Evolutionary conservation across 139 green algal species (phyloP).

Genomic region (Trebouxia sp.): DNA sequence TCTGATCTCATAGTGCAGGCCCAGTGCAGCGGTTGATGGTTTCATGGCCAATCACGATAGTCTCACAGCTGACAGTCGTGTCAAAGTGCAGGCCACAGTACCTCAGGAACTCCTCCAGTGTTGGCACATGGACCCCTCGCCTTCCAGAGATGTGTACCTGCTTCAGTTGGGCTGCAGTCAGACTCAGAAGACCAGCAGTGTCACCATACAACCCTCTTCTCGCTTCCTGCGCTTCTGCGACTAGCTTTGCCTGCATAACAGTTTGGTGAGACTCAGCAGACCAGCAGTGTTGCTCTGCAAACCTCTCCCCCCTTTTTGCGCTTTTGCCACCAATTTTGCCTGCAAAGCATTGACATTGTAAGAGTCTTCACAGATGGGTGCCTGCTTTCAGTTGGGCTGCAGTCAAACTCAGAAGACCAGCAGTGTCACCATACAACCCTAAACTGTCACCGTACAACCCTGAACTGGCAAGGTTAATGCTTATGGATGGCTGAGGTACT

Average conservation of each 20-base stretch:
- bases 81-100: background rate
- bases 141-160: constrained; percentile 38
- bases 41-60: no score
- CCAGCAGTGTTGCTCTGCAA: no score
- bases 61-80: no score
- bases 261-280: constrained; percentile 6
- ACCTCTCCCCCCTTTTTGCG: no score
- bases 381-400: constrained; percentile 32
- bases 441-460: no score
- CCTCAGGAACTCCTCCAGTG: constrained; percentile 41
- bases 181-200: constrained; percentile 31
- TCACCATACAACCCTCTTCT: constrained; percentile 14
- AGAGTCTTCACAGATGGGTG: no score
- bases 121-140: constrained; percentile 40
- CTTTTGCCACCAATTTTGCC: no score
- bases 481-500: no score
- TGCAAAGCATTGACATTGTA: no score
- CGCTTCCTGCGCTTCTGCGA: background rate
- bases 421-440: background rate
- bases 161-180: constrained; percentile 40
- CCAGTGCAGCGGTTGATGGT: no score
- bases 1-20: no score
- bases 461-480: no score
- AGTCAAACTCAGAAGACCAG: constrained; percentile 30
- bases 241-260: background rate